Evolutionary conservation across 148 eudicot genomes (phyloP), one percentile per base, ranked within the genome.

Genomic region (Heliamphora exappendiculata): DNA sequence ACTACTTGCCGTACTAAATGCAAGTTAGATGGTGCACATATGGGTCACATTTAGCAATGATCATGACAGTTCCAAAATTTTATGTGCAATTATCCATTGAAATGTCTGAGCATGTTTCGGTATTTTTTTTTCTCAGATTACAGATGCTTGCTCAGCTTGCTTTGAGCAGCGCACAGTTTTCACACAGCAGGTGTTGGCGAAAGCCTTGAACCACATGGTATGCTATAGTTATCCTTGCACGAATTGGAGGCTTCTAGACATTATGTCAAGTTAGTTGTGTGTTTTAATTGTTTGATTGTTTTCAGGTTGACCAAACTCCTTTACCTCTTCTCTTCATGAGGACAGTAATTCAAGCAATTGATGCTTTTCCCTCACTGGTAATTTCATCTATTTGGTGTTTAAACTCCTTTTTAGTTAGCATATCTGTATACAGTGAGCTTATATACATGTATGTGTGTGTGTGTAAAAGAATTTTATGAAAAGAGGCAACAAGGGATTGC

Each of bases 121-220:
- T 24, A 63, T 37, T 45, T 41, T 73, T 77, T 34, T 1, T 72
- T 84, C 81, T 64, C 93, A 95, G 98, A 88, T 95, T 63, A 95
- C 87, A 34, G 98, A 95, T 82, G 93, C 91, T 83, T 95, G 97
- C 82, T 87, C 98, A 68, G 97, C 97, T 74, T 95, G 98, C 82
- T 95, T 95, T 87, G 98, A 95, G 88, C 98, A 95, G 78, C 97
- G 97, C 31, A 95, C 97, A 44, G 98, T 95, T 73, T 95, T 95
- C 81, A 95, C 98, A 22, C 95, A 92, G 79, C 91, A 92, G 78
- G 98, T 92, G 51, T 79, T 95, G 81, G 87, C 87, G 37, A 95
- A 91, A 83, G 98, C 98, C 77, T 85, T 95, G 78, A 89, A 85
- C 77, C 90, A 95, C 74, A 95, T 95, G 98, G 98, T 92, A 80